Conservation (phyloP, 2,329 filamentous ascomycete genomes). For the Beauveria rudraprayagi region DNA sequence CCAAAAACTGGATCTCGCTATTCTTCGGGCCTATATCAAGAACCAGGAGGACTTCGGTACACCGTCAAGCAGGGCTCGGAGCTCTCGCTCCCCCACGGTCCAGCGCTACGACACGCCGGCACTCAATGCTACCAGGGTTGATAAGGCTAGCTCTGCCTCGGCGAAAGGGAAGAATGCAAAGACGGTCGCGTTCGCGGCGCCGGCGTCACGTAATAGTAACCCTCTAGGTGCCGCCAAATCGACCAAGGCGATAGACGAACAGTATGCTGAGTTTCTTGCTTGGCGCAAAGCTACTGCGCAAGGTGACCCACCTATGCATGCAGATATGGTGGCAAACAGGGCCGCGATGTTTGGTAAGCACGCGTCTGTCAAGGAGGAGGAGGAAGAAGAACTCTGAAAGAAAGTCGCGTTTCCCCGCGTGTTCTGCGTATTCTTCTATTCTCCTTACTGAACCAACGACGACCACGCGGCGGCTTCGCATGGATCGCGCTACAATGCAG, state of each 20-base stretch:
- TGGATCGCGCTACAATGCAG: neutral
- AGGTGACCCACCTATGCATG: no score
- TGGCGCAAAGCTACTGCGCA: no score
- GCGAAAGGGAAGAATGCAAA: neutral
- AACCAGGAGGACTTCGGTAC: neutral
- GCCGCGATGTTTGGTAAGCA: no score
- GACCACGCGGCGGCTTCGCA: neutral
- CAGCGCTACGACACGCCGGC: neutral
- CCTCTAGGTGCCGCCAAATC: neutral
- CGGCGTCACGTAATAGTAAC: neutral
- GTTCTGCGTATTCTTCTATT: no score
- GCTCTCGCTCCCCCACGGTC: neutral
- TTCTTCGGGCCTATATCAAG: neutral
- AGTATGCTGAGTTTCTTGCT: no score
- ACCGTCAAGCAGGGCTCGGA: neutral
- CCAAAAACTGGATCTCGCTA: neutral
- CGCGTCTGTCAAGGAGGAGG: no score
- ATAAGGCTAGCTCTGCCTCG: neutral
- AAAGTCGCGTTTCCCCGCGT: no score
- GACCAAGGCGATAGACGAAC: no score
- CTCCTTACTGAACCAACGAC: no score
- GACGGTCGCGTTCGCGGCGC: neutral
- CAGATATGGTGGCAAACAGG: no score
- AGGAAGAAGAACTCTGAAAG: no score
- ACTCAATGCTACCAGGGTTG: neutral